phyloP scores from a whole-genome alignment of 768 basidiomycete species.

The Tubosaeta sp. region DNA sequence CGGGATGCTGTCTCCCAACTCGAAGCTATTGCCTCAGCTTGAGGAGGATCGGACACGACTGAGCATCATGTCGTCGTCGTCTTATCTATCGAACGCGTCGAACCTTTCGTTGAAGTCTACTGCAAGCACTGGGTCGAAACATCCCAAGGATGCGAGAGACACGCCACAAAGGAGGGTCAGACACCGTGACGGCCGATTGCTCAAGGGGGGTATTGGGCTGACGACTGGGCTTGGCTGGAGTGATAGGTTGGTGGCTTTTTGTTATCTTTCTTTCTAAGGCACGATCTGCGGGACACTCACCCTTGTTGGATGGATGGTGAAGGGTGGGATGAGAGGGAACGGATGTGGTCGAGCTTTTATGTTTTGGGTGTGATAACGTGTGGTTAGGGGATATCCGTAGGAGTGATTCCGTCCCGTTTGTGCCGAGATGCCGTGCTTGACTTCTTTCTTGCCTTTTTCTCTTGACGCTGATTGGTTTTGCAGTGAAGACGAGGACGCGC shows the following conservation, averaged over 20 bases:
- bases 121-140: slow-evolving; percentile 24
- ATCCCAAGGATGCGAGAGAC: slow-evolving; percentile 51
- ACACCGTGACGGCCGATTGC: slow-evolving; percentile 56
- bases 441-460: slow-evolving; percentile 5
- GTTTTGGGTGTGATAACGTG: slow-evolving; percentile 1
- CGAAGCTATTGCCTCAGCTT: slow-evolving; percentile 48
- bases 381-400: slow-evolving; percentile 1
- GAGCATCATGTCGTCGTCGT: slow-evolving; percentile 25
- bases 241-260: slow-evolving; percentile 47
- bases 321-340: neutral
- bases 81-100: slow-evolving; percentile 25
- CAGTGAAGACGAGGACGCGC: slow-evolving; percentile 73
- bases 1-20: slow-evolving; percentile 62
- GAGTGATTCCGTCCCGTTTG: slow-evolving; percentile 1
- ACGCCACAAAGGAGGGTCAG: slow-evolving; percentile 52
- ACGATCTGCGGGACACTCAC: neutral
- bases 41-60: slow-evolving; percentile 19
- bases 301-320: neutral
- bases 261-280: neutral
- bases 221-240: slow-evolving; percentile 76
- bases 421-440: slow-evolving; percentile 4
- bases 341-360: slow-evolving; percentile 10
- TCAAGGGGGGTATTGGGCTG: slow-evolving; percentile 61
- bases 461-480: neutral
- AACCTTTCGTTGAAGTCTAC: slow-evolving; percentile 22